Percentiles rank a stretch among this genome's conserved stretches.
phyloP scores from a whole-genome alignment of 1,139 yeast genomes.

The Torulaspora globosa region DNA sequence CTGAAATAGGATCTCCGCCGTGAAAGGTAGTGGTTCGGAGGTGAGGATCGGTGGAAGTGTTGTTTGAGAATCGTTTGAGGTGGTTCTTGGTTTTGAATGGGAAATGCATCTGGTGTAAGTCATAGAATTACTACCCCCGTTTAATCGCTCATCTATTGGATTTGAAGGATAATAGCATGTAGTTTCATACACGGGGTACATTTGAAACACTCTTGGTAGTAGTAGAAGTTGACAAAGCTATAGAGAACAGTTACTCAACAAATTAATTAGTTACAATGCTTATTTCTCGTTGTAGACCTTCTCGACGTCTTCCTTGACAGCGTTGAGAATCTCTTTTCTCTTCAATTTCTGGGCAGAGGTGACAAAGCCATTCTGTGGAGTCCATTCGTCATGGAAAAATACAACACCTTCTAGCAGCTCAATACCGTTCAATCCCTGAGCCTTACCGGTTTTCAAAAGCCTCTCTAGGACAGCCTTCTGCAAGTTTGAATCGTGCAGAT shows the following conservation, averaged over 20 bases:
- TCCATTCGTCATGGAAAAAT: constrained; percentile 89
- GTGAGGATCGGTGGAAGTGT: neutral
- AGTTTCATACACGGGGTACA: constrained; percentile 40
- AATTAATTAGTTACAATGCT: constrained; percentile 4
- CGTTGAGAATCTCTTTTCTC: constrained; percentile 80
- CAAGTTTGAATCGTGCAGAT: constrained; percentile 57
- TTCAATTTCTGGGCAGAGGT: constrained; percentile 96
- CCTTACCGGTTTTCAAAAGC: constrained; percentile 68
- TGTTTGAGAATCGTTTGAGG: neutral
- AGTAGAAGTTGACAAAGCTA: neutral
- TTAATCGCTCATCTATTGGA: constrained; percentile 40
- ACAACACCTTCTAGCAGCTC: constrained; percentile 80
- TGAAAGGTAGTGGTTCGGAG: neutral
- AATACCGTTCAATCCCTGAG: constrained; percentile 79
- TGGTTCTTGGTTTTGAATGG: neutral
- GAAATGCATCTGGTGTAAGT: constrained; percentile 10
- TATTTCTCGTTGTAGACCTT: constrained; percentile 42
- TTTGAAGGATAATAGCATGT: constrained; percentile 33
- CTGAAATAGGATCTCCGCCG: neutral
- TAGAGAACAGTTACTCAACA: neutral
- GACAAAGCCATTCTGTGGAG: constrained; percentile 91
- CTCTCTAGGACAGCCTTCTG: constrained; percentile 52
- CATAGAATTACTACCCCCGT: constrained; percentile 35
- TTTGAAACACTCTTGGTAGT: constrained; percentile 2
- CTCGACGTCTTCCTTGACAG: constrained; percentile 57